Percentiles rank a stretch among this genome's conserved stretches.
phyloP scores from a whole-genome alignment of 768 basidiomycete species.

The Kwoniella sp. region DNA sequence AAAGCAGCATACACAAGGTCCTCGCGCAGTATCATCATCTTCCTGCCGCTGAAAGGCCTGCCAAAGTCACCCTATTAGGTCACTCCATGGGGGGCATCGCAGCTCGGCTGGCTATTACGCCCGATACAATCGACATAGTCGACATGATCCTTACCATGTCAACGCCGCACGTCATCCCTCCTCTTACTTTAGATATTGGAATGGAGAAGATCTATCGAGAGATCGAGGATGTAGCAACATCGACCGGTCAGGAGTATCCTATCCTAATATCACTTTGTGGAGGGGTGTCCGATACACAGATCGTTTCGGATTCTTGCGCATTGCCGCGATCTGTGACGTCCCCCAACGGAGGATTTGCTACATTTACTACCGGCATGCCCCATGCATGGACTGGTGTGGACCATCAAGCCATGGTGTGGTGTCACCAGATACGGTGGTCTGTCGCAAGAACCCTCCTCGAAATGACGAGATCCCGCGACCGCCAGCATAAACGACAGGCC shows the following conservation, averaged over 20 bases:
- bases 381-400: conserved; percentile 95
- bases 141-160: conserved; percentile 84
- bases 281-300: conserved; percentile 86
- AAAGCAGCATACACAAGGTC: conserved; percentile 64
- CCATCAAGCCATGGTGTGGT: conserved; percentile 97
- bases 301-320: conserved; percentile 85
- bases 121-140: conserved; percentile 4
- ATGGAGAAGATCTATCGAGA: conserved; percentile 71
- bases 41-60: conserved; percentile 58
- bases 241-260: conserved; percentile 58
- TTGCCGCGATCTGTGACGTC: conserved; percentile 61
- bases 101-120: conserved; percentile 68
- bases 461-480: conserved; percentile 22
- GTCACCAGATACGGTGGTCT: conserved; percentile 91
- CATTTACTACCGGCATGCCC: conserved; percentile 84
- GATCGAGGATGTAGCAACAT: conserved; percentile 55
- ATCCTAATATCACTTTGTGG: conserved; percentile 85
- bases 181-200: conserved; percentile 79
- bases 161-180: conserved; percentile 83
- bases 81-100: conserved; percentile 99
- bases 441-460: conserved; percentile 79
- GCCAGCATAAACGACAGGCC: conserved; percentile 3
- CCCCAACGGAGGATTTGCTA: conserved; percentile 59
- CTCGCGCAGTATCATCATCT: conserved; percentile 28
- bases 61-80: conserved; percentile 71